phyloP scores from a whole-genome alignment of 2,329 filamentous ascomycete genomes.

The Ophiostoma piceae region DNA sequence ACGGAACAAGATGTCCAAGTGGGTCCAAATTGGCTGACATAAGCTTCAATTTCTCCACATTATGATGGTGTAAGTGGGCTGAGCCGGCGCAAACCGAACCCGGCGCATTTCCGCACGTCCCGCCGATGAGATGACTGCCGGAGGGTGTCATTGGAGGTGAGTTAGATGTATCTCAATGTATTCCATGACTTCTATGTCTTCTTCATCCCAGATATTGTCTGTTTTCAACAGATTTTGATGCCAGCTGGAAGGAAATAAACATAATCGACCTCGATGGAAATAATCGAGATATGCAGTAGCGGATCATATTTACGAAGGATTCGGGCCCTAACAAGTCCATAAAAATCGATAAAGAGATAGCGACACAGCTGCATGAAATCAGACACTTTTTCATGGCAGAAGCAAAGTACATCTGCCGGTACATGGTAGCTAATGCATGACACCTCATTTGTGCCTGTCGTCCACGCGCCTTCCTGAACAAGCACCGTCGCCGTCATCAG shows the following conservation, averaged over 20 bases:
- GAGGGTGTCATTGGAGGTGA: neutral
- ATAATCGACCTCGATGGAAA: neutral
- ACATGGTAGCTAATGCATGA: neutral
- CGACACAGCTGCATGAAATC: neutral
- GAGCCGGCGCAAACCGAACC: conserved; percentile 7
- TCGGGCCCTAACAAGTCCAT: neutral
- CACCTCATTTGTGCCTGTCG: neutral
- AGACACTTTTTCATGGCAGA: neutral
- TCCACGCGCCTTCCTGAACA: neutral
- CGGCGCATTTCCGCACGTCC: neutral
- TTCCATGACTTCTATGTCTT: neutral
- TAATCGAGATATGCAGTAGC: neutral
- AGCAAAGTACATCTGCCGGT: neutral
- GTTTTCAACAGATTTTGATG: neutral
- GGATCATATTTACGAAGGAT: too few species aligned
- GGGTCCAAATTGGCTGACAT: neutral
- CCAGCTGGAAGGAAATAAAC: neutral
- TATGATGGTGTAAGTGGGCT: conserved; percentile 2
- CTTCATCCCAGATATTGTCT: neutral
- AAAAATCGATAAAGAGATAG: neutral
- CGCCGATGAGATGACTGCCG: neutral
- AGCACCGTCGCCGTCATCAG: neutral
- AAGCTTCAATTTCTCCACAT: neutral
- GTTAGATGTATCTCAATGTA: neutral
- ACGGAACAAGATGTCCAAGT: neutral